phyloP scores from a whole-genome alignment of 306 rosid species.

The Corylus heterophylla region DNA sequence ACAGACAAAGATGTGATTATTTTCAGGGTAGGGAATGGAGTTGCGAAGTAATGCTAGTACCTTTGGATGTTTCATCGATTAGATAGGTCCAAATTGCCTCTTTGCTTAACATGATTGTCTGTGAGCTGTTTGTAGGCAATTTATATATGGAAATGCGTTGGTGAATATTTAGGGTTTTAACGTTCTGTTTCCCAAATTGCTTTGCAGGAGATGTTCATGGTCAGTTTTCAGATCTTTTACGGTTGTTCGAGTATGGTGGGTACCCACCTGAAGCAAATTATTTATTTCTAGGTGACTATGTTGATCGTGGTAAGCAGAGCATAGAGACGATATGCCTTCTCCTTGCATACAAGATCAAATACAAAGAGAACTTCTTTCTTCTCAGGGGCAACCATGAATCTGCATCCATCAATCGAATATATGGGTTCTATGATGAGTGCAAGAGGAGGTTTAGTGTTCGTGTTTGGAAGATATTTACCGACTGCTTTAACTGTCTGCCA shows the following conservation, averaged over 20 bases:
- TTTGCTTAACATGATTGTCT: not conserved
- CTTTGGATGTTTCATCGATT: not conserved
- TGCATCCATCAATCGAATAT: constrained; percentile 84
- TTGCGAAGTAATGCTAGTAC: not conserved
- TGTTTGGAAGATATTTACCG: constrained; percentile 77
- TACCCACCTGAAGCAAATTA: constrained; percentile 84
- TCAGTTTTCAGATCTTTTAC: constrained; percentile 75
- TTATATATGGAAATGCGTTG: not conserved
- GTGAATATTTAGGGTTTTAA: not conserved
- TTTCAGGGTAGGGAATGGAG: not conserved
- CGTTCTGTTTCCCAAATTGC: constrained; percentile 11
- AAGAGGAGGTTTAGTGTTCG: constrained; percentile 83
- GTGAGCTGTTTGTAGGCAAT: not conserved
- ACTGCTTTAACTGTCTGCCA: constrained; percentile 76
- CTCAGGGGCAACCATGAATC: constrained; percentile 89
- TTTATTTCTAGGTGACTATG: constrained; percentile 84
- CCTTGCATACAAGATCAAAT: constrained; percentile 79
- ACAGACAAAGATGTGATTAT: not conserved
- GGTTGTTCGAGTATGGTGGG: constrained; percentile 81
- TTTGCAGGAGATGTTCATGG: constrained; percentile 83
- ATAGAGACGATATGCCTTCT: constrained; percentile 82
- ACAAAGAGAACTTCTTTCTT: constrained; percentile 86
- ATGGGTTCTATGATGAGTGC: constrained; percentile 88
- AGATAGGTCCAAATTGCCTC: not conserved
- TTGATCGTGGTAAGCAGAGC: constrained; percentile 89